Base-by-base conservation (phyloP, 768 basidiomycete genomes). In the Leccinum variicolor region DNA sequence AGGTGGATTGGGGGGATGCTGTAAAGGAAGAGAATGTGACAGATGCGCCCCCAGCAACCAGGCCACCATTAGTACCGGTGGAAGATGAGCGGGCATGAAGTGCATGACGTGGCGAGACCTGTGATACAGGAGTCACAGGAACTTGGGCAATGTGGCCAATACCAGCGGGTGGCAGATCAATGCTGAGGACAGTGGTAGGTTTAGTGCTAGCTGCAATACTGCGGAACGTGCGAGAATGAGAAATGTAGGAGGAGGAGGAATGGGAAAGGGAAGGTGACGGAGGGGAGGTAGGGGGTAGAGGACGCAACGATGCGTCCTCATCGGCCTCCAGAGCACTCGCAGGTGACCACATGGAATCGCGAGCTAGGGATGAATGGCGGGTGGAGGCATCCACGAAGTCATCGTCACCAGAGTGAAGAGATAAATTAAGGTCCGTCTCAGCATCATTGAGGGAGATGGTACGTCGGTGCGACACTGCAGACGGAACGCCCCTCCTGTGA, bases 91-190 rank as follows among this genome's bases (percentile, higher is more conserved):
- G 82, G 11, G 80, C 77, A 68, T 90, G 88, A 19, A 80, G 76
- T 21, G 77, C 70, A 50, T 86, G 74, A 50, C 89, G 82, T 47
- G 71, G 64, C 60, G 81, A 76, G 13, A 77, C 61, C 54, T 81
- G 78, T 6, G 82, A 75, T 8, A 78, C 75, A 0, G 86, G 82
- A 25, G 88, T 86, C 34, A 76, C 67, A 41, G 90, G 85, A 10
- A 85, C 91, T 68, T 96, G 90, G 6, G 94, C 94, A 63, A 96
- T 96, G 72, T 96, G 93, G 1, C 89, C 94, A 79, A 94, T 86
- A 13, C 89, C 90, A 62, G 85, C 86, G 7, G 86, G 83, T 47
- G 81, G 83, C 25, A 93, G 71, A 66, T 98, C 95, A 60, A 96
- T 84, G 63, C 90, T 93, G n/a, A 97, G 77, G 25, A 98, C 73